A percentile compares a stretch with the other conserved stretches of the same genome.
Evolutionary conservation across 2,329 filamentous ascomycete species (phyloP).

Genomic region (Uncinocarpus reesii): DNA sequence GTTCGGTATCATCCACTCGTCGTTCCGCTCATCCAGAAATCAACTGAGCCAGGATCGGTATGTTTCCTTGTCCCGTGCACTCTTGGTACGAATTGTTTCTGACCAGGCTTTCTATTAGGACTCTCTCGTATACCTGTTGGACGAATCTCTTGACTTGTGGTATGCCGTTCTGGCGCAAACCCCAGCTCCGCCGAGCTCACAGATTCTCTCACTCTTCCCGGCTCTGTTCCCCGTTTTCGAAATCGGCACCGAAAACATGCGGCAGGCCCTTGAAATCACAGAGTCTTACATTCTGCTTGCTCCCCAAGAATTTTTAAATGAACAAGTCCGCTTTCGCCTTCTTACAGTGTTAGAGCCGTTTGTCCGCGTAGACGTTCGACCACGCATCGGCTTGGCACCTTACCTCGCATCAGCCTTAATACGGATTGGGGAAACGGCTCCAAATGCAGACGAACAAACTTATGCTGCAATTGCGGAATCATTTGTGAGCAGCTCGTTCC

Average conservation of each 20-base stretch:
- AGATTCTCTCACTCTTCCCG: slow-evolving; percentile 55
- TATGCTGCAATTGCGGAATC: slow-evolving; percentile 55
- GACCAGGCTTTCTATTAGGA: slow-evolving; percentile 30
- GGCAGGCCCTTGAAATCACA: slow-evolving; percentile 52
- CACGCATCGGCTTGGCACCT: slow-evolving; percentile 34
- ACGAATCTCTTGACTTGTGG: slow-evolving; percentile 90
- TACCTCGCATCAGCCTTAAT: slow-evolving; percentile 55
- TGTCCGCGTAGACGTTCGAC: slow-evolving; percentile 30
- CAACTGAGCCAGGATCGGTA: slow-evolving; percentile 65
- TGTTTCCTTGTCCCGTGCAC: slow-evolving; percentile 15
- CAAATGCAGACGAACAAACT: slow-evolving; percentile 46
- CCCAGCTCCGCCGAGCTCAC: slow-evolving; percentile 47
- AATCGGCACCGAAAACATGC: slow-evolving; percentile 53
- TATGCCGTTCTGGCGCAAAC: slow-evolving; percentile 60
- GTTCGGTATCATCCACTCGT: slow-evolving; percentile 69
- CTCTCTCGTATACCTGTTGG: slow-evolving; percentile 69
- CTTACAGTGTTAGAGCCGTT: slow-evolving; percentile 33
- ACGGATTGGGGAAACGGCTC: slow-evolving; percentile 51
- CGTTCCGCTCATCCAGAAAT: slow-evolving; percentile 69
- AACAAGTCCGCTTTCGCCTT: slow-evolving; percentile 30
- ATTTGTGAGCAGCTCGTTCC: slow-evolving; percentile 53
- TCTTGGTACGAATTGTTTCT: background rate
- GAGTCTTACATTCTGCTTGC: slow-evolving; percentile 63
- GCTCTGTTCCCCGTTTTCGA: slow-evolving; percentile 56
- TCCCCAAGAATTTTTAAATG: slow-evolving; percentile 35